These are phyloP conservation scores for Rhodotorula kratochvilovae DNA, from an alignment of 768 basidiomycete genomes.

Conservation along the genomic window DNA sequence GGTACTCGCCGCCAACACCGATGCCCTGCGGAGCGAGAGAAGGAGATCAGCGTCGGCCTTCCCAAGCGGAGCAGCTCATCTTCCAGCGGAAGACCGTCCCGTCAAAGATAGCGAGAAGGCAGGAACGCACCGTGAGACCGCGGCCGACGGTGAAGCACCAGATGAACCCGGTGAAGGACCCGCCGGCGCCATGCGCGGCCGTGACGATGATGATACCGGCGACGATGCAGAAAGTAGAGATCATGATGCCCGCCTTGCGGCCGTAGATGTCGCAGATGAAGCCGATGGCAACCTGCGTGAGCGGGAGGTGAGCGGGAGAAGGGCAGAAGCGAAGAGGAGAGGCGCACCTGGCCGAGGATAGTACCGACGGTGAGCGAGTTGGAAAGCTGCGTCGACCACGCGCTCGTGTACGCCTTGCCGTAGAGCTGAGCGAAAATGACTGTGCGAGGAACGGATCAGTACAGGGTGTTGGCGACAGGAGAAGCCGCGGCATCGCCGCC, in stretches of 20 bases:
- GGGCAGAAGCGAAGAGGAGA: neutral
- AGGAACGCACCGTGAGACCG: constrained; percentile 54
- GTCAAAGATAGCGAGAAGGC: neutral
- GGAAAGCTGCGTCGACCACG: constrained; percentile 63
- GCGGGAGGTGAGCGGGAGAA: neutral
- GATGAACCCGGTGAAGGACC: constrained; percentile 59
- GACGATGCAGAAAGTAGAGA: constrained; percentile 66
- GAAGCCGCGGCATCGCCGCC: no score
- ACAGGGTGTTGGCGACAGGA: neutral
- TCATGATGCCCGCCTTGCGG: constrained; percentile 68
- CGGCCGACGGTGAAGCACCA: constrained; percentile 71
- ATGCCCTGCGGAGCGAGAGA: neutral
- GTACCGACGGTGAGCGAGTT: constrained; percentile 64
- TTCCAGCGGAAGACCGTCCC: no score
- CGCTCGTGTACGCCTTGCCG: constrained; percentile 59
- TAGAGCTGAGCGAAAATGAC: constrained; percentile 63
- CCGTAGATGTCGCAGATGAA: constrained; percentile 68
- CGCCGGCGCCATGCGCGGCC: constrained; percentile 61
- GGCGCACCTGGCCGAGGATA: constrained; percentile 49
- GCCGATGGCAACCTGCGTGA: constrained; percentile 47
- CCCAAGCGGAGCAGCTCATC: no score
- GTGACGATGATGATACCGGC: constrained; percentile 65
- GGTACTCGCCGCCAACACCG: constrained; percentile 54
- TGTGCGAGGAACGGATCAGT: neutral
- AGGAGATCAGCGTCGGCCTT: neutral